Percentiles rank a stretch among this genome's conserved stretches.
Conservation (phyloP, 2,329 filamentous ascomycete genomes). For the Trichoderma atroviride region DNA sequence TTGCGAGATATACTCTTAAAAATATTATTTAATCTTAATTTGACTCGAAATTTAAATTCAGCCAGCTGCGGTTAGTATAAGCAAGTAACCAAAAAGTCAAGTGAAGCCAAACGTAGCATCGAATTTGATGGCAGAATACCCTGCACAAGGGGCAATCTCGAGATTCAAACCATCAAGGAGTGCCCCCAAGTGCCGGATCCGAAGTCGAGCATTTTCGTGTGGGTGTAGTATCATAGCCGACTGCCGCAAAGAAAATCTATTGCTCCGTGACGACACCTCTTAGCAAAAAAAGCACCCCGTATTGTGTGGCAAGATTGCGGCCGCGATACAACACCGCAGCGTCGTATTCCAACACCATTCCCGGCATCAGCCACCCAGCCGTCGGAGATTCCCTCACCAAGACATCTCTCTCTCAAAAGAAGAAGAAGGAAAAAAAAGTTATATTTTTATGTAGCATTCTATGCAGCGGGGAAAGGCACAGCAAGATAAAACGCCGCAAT, state of each 20-base stretch:
- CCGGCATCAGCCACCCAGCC: not conserved
- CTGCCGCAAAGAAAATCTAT: not conserved
- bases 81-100: not conserved
- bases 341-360: not conserved
- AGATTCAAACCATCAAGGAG: not conserved
- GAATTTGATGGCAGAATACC: not conserved
- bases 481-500: not conserved
- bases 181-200: not conserved
- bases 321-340: not conserved
- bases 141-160: not conserved
- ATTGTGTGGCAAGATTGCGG: not conserved
- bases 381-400: slow-evolving; percentile 3
- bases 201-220: not conserved
- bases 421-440: too few relatives aligned
- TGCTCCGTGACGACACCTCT: not conserved
- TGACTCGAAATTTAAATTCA: not conserved
- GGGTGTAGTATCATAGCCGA: not conserved
- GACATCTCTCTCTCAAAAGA: not conserved
- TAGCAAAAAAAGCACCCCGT: not conserved
- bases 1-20: not conserved
- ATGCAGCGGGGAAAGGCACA: not conserved
- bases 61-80: not conserved
- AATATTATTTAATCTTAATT: not conserved
- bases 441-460: not conserved
- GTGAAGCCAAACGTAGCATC: not conserved